Evolutionary conservation across 192 early-diverging fungal genomes (phyloP), one percentile per base, ranked within the genome.

Genomic region (Coemansia umbellata): DNA sequence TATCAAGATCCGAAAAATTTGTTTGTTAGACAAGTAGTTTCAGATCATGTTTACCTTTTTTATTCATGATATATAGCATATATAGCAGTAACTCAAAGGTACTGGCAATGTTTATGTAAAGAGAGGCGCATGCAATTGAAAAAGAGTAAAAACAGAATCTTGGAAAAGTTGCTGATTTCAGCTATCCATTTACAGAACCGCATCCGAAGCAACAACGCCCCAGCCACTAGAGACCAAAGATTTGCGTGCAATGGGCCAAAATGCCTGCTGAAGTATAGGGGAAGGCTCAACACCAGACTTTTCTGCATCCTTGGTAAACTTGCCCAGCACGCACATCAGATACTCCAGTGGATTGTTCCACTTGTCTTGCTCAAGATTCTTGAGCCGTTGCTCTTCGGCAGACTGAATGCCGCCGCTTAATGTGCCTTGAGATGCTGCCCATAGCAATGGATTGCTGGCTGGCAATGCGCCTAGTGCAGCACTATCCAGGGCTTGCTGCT

Each of bases 1-100:
- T 6, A 73, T 85, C 31, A 91, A 90, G 65, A 82, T 88, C 37
- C 71, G 84, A 6, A 41, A 57, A 3, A 51, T 75, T 15, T 64
- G 72, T 17, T 30, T 32, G 4, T 31, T 69, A 5, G 55, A 69
- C 36, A 35, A 10, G n/a, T 37, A 42, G 5, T 42, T 23, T 5
- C 21, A 11, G 13, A 2, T 37, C 14, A n/a, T n/a, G n/a, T n/a
- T n/a, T n/a, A n/a, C 23, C 18, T 41, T 26, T 19, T 47, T 19
- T 26, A 26, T 24, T 24, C 24, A 26, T 47, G 45, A 15, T n/a
- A n/a, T n/a, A n/a, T n/a, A n/a, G n/a, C 24, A 26, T 47, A n/a
- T 21, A 9, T 47, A 26, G 7, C 4, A 36, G 18, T 24, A 10
- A 5, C 18, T 27, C 15, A 33, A 28, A 30, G 39, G 3, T 37